Evolutionary conservation across 2,329 filamentous ascomycete genomes (phyloP), one percentile per base, ranked within the genome.

Genomic region (Ophiobolus disseminans): DNA sequence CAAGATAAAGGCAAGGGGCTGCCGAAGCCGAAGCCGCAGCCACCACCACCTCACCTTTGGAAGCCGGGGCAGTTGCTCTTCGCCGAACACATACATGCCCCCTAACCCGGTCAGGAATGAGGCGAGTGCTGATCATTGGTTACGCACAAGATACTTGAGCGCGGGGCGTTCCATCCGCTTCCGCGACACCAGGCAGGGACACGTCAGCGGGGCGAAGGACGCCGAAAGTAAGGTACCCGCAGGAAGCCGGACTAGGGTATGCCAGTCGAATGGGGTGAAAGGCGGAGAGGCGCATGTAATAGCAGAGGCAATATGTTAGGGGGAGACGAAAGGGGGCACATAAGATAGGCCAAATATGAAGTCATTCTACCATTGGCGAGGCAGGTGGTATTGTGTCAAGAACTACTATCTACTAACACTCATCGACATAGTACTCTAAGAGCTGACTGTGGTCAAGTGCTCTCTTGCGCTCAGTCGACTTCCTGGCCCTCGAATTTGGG

Each of bases 401-500:
- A n/a, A n/a, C n/a, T n/a, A n/a, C n/a, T n/a, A n/a, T n/a, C n/a
- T n/a, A n/a, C n/a, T n/a, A n/a, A n/a, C n/a, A n/a, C n/a, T n/a
- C n/a, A n/a, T n/a, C n/a, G n/a, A n/a, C n/a, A n/a, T n/a, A n/a
- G n/a, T n/a, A n/a, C n/a, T n/a, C n/a, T n/a, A n/a, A n/a, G n/a
- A n/a, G n/a, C n/a, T n/a, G n/a, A n/a, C n/a, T n/a, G n/a, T n/a
- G n/a, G n/a, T n/a, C n/a, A n/a, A n/a, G n/a, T n/a, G n/a, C 17
- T 16, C 16, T 19, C 22, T 26, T 10, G 14, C 17, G 13, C 21
- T 59, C 53, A 66, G 35, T 72, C 70, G 13, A 70, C 66, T 42
- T 72, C 68, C 53, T 73, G 69, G 28, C 66, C 66, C 74, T 92
- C 87, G 72, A 96, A 97, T 55, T 86, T 86, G 21, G 93, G 93